These are phyloP conservation scores for Penicillium sp. DNA, from an alignment of 2,329 filamentous ascomycete genomes.

Conservation along the genomic window DNA sequence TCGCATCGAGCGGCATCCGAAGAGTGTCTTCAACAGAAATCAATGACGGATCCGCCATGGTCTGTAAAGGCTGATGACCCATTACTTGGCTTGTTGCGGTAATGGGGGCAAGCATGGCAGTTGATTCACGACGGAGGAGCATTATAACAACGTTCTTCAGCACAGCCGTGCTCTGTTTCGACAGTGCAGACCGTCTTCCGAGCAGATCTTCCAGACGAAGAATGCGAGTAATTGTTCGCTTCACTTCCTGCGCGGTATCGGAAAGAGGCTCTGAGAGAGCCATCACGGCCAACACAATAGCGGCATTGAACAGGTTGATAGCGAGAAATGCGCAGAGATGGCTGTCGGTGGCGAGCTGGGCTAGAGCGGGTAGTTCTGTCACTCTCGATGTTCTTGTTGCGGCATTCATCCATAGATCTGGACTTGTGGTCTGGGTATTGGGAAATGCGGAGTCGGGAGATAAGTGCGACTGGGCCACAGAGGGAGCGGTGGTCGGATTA, in stretches of 20 bases:
- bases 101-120: slow-evolving; percentile 25
- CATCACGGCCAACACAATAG: slow-evolving; percentile 44
- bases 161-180: slow-evolving; percentile 33
- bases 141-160: slow-evolving; percentile 26
- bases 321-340: slow-evolving; percentile 47
- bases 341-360: slow-evolving; percentile 41
- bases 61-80: neutral
- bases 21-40: slow-evolving; percentile 28
- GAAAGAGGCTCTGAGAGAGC: slow-evolving; percentile 46
- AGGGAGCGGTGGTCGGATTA: neutral
- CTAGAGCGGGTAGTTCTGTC: slow-evolving; percentile 32
- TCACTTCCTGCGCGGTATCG: slow-evolving; percentile 43
- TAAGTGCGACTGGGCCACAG: neutral
- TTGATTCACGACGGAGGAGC: slow-evolving; percentile 27
- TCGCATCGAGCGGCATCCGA: slow-evolving; percentile 20
- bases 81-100: slow-evolving; percentile 1
- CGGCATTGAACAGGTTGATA: slow-evolving; percentile 48
- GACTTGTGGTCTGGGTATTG: slow-evolving; percentile 9
- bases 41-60: neutral
- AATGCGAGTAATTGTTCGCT: slow-evolving; percentile 45
- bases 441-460: slow-evolving; percentile 4
- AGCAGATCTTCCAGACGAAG: slow-evolving; percentile 42
- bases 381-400: slow-evolving; percentile 42
- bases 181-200: slow-evolving; percentile 34
- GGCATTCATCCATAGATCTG: slow-evolving; percentile 32